These are phyloP conservation scores for Bjerkandera adusta DNA, from an alignment of 1,284 basidiomycete species.

Conservation along the genomic window DNA sequence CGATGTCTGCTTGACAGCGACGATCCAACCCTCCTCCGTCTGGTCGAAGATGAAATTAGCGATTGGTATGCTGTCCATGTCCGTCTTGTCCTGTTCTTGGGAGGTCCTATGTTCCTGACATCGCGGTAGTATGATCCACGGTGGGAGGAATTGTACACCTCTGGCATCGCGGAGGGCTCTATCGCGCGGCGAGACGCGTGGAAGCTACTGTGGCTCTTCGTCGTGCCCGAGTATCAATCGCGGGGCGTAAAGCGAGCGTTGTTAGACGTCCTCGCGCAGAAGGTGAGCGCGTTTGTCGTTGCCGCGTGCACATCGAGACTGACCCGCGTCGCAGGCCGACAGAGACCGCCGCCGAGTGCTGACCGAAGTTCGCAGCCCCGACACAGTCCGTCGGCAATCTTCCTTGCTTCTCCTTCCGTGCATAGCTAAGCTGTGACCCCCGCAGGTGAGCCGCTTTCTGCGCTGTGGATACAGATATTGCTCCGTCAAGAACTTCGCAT, in stretches of 20 bases:
- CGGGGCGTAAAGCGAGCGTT: constrained; percentile 22
- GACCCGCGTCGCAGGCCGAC: constrained; percentile 20
- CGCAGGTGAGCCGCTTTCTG: constrained; percentile 26
- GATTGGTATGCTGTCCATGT: constrained; percentile 23
- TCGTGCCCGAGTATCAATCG: constrained; percentile 19
- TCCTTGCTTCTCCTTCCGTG: constrained; percentile 1
- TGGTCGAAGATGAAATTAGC: constrained; percentile 9
- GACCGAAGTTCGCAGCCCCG: constrained; percentile 24
- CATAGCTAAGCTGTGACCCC: neutral
- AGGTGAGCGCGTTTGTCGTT: constrained; percentile 14
- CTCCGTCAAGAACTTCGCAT: constrained; percentile 27
- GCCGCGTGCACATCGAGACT: neutral
- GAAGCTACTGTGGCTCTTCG: constrained; percentile 25
- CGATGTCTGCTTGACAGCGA: constrained; percentile 10
- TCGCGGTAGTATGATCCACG: constrained; percentile 21
- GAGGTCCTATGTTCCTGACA: neutral
- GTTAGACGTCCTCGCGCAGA: constrained; percentile 17
- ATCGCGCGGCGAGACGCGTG: constrained; percentile 21
- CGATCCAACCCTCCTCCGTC: constrained; percentile 10
- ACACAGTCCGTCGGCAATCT: constrained; percentile 18
- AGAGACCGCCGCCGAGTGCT: constrained; percentile 11
- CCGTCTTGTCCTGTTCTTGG: constrained; percentile 4
- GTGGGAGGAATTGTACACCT: constrained; percentile 28
- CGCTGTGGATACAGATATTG: constrained; percentile 24
- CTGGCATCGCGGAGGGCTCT: constrained; percentile 17